Evolutionary conservation across 805 yeast genomes (phyloP), one percentile per base, ranked within the genome.

Genomic region (Tetrapisispora phaffii): DNA sequence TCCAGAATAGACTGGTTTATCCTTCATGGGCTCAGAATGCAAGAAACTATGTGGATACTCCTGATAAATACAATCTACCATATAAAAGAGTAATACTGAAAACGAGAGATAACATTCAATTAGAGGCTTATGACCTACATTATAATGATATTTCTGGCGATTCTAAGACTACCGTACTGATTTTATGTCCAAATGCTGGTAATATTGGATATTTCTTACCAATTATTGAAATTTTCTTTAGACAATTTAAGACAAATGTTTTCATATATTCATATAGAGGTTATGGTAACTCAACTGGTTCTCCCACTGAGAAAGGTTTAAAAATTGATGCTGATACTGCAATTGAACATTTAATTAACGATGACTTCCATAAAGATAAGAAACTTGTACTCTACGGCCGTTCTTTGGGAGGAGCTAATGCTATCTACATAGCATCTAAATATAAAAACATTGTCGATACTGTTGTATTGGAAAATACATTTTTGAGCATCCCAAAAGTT

Each of bases 121-220:
- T 90, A 34, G 84, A 84, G 48, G 73, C 84, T 29, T 90, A 70
- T 60, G 76, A 76, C 46, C 54, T 58, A 4, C 49, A 53, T 7
- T 19, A 13, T 17, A 19, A 26, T 38, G 50, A 51, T 41, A 16
- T 47, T 44, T 16, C 73, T 21, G 34, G 48, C 45, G 19, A 74
- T 20, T 53, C 79, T 47, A 62, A 72, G 28, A 70, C 75, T 50
- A 83, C 97, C 0, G 74, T 89, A 16, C 57, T 93, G 29, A 73
- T 93, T n/a, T 70, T 88, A 43, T 80, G 88, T 41, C 97, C 97
- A 6, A 90, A 90, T 65, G 97, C 97, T 2, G 97, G 97, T 7
- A 90, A 93, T 61, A 90, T 90, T 51, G 97, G 97, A 20, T 87
- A 86, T 58, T 80, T 84, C 26, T 65, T 90, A 43, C 95, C 96